Evolutionary conservation across 371 early-diverging fungal species (phyloP), one percentile per base, ranked within the genome.

Genomic region (Zychaea mexicana): DNA sequence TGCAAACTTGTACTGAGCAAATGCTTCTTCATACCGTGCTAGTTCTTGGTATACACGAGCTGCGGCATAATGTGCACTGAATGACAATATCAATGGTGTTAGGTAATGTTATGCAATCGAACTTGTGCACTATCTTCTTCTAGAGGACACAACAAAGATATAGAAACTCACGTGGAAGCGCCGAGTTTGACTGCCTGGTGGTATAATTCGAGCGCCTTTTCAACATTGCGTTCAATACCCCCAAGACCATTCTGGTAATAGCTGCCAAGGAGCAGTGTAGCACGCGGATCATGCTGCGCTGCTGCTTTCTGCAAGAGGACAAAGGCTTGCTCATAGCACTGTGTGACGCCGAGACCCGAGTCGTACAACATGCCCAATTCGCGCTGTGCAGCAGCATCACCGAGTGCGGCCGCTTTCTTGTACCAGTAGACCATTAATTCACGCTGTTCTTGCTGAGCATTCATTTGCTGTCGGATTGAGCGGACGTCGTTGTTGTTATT

Each of bases 291-390:
- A 0, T 90, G 87, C 72, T 92, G 88, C 58, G 87, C 85, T 19
- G 92, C 92, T 3, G 94, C 89, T 61, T 87, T 87, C 49, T 83
- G 77, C 19, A 92, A 85, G 85, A 91, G 90, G 52, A 86, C 69
- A 68, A 92, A 91, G 12, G 96, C 94, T 61, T 85, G 85, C 27
- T 77, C 74, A 62, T 93, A 90, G 57, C 81, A 79, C 62, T 83
- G 85, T 6, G 70, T 70, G 27, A 90, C 74, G 3, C 90, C 86
- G 31, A 83, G 71, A 15, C 91, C 92, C 27, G 72, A 67, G 38
- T 91, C 92, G 67, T 94, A 94, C 88, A 94, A 90, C 31, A 90
- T 89, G 8, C 90, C 89, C 2, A 96, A 81, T 28, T 91, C 90
- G 47, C 94, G 84, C 76, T 90, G 88, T 27, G 95, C 93, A 17